Base-by-base conservation (phyloP, 139 green algal genomes). In the Asterochloris sp. region DNA sequence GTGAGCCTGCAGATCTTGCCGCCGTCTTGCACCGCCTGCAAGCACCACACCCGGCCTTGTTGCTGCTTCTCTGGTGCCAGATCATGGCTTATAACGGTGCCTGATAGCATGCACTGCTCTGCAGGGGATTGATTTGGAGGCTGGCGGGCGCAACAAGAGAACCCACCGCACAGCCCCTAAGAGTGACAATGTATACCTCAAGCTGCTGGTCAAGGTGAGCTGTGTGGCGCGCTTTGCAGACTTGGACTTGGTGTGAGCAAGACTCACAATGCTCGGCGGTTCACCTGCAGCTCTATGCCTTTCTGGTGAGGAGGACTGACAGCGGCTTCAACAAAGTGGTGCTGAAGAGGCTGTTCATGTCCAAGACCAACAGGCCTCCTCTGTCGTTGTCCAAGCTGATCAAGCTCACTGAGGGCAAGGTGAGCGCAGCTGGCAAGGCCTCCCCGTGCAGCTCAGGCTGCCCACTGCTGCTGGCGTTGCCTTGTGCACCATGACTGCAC, bases 101-200 rank as follows among this genome's bases (percentile, higher is more conserved):
- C 21, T 23, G 21, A 21, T 10, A 21, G 60, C 60, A 28, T 23
- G 12, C 19, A 23, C 24, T 63, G 16, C 17, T 64, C 16, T 89
- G 82, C 90, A 99, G 97, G 97, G 96, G 91, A 98, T 99, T 89
- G 97, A 99, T 90, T 82, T 99, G 68, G 93, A 93, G 27, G 96
- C 97, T 79, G 97, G 97, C 83, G 97, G 97, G 81, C 93, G 96
- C 78, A 98, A 94, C 90, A 99, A 98, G 89, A 96, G 95, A 88
- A 92, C 89, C 61, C 84, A 91, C 71, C 88, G 97, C 77, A 95
- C 90, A 38, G 96, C 96, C 28, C 96, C 96, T 26, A 99, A 99
- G 93, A 95, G 88, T 82, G 90, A 99, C 69, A 99, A 99, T 94
- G 95, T 98, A n/a, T 99, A 99, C 89, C 84, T 99, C 15, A 96